phyloP scores from a whole-genome alignment of 2,329 filamentous ascomycete genomes.

The Trichophyton verrucosum region DNA sequence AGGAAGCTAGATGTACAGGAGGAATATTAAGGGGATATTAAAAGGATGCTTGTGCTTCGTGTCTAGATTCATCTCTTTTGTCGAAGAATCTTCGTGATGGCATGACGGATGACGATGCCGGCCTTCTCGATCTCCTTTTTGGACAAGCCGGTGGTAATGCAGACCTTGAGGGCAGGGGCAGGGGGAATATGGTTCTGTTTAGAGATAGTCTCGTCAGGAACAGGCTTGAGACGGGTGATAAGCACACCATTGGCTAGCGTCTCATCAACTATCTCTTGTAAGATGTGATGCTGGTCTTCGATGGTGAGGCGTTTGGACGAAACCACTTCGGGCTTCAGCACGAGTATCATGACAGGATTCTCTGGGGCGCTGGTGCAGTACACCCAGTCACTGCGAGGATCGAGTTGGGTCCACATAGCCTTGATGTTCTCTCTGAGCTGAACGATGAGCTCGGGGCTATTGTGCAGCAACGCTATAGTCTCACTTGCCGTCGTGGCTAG shows the following conservation, averaged over 20 bases:
- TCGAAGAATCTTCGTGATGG: conserved; percentile 81
- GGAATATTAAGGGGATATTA: background rate
- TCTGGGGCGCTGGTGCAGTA: conserved; percentile 65
- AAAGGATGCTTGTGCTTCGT: background rate
- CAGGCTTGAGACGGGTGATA: conserved; percentile 72
- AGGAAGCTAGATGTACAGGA: background rate
- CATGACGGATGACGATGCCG: conserved; percentile 73
- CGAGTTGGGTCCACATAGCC: conserved; percentile 72
- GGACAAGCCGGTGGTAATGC: conserved; percentile 71
- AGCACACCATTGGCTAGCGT: conserved; percentile 76
- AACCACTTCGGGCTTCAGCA: conserved; percentile 72
- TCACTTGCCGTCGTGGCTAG: conserved; percentile 92
- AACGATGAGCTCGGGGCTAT: conserved; percentile 66
- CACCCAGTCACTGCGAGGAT: conserved; percentile 90
- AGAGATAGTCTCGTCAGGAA: conserved; percentile 53
- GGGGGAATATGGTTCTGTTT: conserved; percentile 58
- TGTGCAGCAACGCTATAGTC: conserved; percentile 73
- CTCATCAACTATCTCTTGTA: conserved; percentile 94
- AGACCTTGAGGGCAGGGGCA: conserved; percentile 80
- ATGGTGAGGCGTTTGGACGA: conserved; percentile 53
- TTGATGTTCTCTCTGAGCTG: conserved; percentile 77
- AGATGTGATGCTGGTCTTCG: conserved; percentile 68
- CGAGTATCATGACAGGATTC: conserved; percentile 76
- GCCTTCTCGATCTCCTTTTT: conserved; percentile 96
- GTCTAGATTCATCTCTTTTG: conserved; percentile 23